Conservation (phyloP, 495 filamentous ascomycete genomes). For the Evansstolkia leycettana region DNA sequence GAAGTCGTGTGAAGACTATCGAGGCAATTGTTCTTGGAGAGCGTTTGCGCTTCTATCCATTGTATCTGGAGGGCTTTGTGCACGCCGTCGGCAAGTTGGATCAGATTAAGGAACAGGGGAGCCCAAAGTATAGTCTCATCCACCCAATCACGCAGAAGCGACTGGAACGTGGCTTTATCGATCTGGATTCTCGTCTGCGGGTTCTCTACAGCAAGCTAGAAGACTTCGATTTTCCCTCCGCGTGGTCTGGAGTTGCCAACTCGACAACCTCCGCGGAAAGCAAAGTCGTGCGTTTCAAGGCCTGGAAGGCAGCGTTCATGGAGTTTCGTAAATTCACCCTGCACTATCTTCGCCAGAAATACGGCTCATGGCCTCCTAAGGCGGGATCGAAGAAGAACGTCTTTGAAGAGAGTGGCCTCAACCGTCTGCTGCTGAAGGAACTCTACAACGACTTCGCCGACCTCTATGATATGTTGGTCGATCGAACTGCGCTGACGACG, state of each 20-base stretch:
- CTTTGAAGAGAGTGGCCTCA: conserved; percentile 75
- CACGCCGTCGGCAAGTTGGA: conserved; percentile 89
- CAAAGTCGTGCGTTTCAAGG: conserved; percentile 68
- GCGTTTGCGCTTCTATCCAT: conserved; percentile 61
- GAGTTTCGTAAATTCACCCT: conserved; percentile 65
- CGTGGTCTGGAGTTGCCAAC: conserved; percentile 81
- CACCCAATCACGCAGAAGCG: conserved; percentile 60
- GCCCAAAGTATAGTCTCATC: conserved; percentile 56
- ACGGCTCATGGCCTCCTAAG: conserved; percentile 92
- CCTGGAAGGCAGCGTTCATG: conserved; percentile 64
- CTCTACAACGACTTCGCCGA: conserved; percentile 77
- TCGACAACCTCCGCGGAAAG: conserved; percentile 61
- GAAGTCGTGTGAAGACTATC: conserved; percentile 79
- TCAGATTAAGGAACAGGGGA: conserved; percentile 52
- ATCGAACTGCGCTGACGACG: conserved; percentile 48
- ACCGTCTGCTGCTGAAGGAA: conserved; percentile 66
- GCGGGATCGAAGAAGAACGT: conserved; percentile 84
- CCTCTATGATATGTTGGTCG: conserved; percentile 81
- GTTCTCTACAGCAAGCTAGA: conserved; percentile 56
- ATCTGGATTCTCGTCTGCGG: conserved; percentile 56
- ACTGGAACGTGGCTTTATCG: conserved; percentile 68
- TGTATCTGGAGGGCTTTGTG: conserved; percentile 85
- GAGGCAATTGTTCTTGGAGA: conserved; percentile 84
- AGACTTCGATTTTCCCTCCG: conserved; percentile 79
- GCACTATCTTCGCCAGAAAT: conserved; percentile 65